Conservation (phyloP, 2,329 filamentous ascomycete genomes). For the Phyllosticta paracitricarpa region DNA sequence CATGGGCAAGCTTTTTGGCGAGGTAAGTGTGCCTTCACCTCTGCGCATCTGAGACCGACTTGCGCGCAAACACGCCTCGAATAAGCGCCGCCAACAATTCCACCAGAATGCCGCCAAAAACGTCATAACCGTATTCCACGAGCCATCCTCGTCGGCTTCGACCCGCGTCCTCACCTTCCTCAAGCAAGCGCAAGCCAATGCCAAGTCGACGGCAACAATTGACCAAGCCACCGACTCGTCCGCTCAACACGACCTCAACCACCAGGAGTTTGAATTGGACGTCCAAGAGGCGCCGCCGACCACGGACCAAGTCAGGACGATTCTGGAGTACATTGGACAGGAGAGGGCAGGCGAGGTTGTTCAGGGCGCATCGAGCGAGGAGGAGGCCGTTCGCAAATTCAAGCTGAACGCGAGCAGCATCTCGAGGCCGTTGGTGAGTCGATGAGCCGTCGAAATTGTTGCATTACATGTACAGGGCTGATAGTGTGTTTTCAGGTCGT, state of each 20-base stretch:
- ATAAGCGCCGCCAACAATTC: neutral
- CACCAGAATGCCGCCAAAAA: slow-evolving; percentile 47
- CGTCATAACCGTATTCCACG: slow-evolving; percentile 94
- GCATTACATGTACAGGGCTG: neutral
- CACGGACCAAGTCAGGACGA: slow-evolving; percentile 68
- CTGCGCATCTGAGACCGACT: neutral
- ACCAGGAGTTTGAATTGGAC: slow-evolving; percentile 74
- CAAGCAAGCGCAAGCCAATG: slow-evolving; percentile 67
- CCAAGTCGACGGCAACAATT: slow-evolving; percentile 56
- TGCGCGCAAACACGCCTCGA: neutral
- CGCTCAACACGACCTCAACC: slow-evolving; percentile 48
- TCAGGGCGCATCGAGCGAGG: slow-evolving; percentile 60
- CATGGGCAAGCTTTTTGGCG: slow-evolving; percentile 6
- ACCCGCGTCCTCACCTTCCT: slow-evolving; percentile 64
- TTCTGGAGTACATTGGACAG: slow-evolving; percentile 69
- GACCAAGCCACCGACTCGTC: slow-evolving; percentile 63
- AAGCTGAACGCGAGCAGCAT: slow-evolving; percentile 61
- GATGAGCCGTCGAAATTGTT: neutral
- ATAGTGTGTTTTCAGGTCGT: slow-evolving; percentile 41
- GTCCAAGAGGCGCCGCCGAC: slow-evolving; percentile 75
- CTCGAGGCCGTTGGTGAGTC: slow-evolving; percentile 62
- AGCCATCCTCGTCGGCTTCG: slow-evolving; percentile 63
- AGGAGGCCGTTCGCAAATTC: slow-evolving; percentile 71
- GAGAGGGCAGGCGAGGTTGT: slow-evolving; percentile 55
- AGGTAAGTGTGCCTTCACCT: slow-evolving; percentile 9